Base-by-base conservation (phyloP, 352 stramenopile genomes). In the Phytophthora kernoviae region DNA sequence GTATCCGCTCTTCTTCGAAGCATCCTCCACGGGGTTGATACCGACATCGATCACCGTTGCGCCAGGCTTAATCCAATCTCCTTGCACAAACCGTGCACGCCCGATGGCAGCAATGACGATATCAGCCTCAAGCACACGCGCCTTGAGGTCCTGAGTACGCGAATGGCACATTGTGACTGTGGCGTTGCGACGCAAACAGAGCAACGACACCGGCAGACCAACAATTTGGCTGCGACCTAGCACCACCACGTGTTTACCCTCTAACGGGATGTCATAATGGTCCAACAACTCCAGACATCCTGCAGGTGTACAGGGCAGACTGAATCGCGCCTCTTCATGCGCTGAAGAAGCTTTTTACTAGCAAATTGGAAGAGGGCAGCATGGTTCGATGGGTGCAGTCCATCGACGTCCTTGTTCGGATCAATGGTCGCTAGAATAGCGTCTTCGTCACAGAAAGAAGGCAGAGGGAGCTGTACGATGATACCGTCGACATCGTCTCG, bases 131-230 rank as follows among this genome's bases (percentile, higher is more conserved):
- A 67, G 71, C 47, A 94, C 81, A 43, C 79, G 77, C 26, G 63
- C 57, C 32, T 75, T 76, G 2, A 98, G 77, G 69, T 99, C 73
- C 15, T 81, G 62, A 0, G 97, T 99, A 11, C 84, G 77, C 4
- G 95, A 99, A 78, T 99, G 97, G 46, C 96, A 98, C 59, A 99
- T 98, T 11, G 97, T 99, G 6, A 99, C 96, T 0, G 97, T 99
- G 15, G 97, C 96, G 75, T 99, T 97, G 37, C 88, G 81, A 47
- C 96, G 90, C 58, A 99, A 78, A 46, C 99, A 87, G 5, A 99
- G 69, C 42, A 99, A 77, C 33, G 95, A 91, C 37, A 99, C 87
- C 1, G 98, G 98, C 50, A 99, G 85, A 12, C 98, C 98, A 2
- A 99, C 98, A 58, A 99, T 96, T 77, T 99, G 98, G 48, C 83